Evolutionary conservation across 179 eudicot genomes (phyloP).

Genomic region (Corrigiola litoralis): DNA sequence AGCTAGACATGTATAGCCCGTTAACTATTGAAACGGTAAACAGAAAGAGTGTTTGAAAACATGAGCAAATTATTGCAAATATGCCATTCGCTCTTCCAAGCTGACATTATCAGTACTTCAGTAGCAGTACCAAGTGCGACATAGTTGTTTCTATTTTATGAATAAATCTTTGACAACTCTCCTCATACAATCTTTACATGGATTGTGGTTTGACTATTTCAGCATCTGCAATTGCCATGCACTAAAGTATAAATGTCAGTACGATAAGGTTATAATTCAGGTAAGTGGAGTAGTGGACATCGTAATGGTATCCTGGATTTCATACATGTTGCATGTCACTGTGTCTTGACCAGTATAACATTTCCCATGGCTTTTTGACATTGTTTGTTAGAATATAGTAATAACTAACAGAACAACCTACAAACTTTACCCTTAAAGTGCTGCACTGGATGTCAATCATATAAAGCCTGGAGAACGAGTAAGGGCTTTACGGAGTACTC

Average conservation of each 20-base stretch:
- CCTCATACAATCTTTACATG: no score
- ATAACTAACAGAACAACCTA: not conserved
- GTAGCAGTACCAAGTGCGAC: no score
- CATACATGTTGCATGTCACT: not conserved
- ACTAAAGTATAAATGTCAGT: not conserved
- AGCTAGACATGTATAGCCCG: no score
- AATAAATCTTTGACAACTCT: no score
- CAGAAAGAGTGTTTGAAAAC: no score
- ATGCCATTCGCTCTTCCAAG: no score
- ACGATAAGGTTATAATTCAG: not conserved
- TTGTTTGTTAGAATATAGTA: not conserved
- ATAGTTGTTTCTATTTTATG: no score
- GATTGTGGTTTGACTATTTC: not conserved
- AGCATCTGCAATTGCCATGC: not conserved
- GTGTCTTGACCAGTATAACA: conserved; percentile 15
- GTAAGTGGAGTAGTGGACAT: not conserved
- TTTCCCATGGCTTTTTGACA: conserved; percentile 21
- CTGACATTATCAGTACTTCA: no score
- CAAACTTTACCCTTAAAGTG: conserved; percentile 16
- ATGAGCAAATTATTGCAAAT: no score
- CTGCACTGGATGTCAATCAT: conserved; percentile 19
- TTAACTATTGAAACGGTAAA: no score
- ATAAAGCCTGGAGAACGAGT: conserved; percentile 18
- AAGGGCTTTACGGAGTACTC: no score
- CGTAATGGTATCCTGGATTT: not conserved